A percentile compares a stretch with the other conserved stretches of the same genome.
Conservation (phyloP, 352 stramenopile species). For the Elongisporangium anandrum region DNA sequence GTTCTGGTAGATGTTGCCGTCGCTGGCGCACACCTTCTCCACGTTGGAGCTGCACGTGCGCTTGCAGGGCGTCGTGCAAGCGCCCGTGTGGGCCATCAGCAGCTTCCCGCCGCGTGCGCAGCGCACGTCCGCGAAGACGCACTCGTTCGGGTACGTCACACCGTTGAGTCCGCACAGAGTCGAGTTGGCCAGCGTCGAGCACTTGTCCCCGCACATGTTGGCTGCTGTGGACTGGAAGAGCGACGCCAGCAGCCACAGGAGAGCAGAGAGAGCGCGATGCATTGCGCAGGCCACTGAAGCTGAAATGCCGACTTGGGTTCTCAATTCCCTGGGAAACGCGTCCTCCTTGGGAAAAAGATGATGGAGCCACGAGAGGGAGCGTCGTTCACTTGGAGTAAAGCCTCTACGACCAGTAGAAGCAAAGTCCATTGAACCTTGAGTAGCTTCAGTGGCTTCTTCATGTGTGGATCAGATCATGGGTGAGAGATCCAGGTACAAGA, state of each 20-base stretch:
- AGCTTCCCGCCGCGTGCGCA: slow-evolving; percentile 15
- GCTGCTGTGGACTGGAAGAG: not conserved
- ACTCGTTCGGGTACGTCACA: slow-evolving; percentile 12
- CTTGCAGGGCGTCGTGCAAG: not conserved
- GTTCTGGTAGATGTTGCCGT: slow-evolving; percentile 30
- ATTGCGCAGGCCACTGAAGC: not conserved
- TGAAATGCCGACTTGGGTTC: not conserved
- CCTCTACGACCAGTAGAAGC: too few relatives aligned
- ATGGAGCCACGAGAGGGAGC: too few relatives aligned
- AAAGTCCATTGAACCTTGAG: too few relatives aligned
- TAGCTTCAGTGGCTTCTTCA: too few relatives aligned
- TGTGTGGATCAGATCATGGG: too few relatives aligned
- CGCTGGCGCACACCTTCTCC: slow-evolving; percentile 18
- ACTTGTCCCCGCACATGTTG: not conserved
- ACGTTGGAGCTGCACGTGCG: not conserved
- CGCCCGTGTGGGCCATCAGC: slow-evolving; percentile 6
- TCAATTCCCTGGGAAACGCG: not conserved
- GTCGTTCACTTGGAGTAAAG: too few relatives aligned
- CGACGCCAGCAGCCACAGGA: not conserved
- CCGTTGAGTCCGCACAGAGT: slow-evolving; percentile 9
- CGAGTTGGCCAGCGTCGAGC: not conserved
- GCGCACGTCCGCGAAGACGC: slow-evolving; percentile 26
- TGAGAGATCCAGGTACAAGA: not conserved
- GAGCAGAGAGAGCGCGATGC: not conserved
- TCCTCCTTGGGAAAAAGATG: too few relatives aligned